phyloP scores from a whole-genome alignment of 345 rosid genomes.

The Salix purpurea region DNA sequence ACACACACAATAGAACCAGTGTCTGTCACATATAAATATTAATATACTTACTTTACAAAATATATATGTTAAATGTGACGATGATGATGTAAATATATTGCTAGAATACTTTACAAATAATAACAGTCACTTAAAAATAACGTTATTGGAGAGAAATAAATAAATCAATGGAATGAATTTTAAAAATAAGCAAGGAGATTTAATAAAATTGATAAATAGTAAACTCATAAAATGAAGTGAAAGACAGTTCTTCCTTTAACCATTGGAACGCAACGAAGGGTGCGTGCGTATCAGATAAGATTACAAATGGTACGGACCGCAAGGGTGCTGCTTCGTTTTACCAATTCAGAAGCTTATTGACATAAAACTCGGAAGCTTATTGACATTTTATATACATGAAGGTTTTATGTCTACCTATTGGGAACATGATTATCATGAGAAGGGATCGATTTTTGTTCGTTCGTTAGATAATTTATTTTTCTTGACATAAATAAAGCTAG shows the following conservation, averaged over 20 bases:
- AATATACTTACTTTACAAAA: no score
- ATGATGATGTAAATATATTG: neutral
- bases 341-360: neutral
- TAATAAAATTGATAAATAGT: neutral
- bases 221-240: neutral
- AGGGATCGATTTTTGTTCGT: neutral
- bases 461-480: neutral
- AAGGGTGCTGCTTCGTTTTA: neutral
- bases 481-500: neutral
- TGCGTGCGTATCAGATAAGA: neutral
- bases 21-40: no score
- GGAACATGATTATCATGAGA: neutral
- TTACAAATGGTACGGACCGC: neutral
- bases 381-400: neutral
- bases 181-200: neutral
- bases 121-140: neutral
- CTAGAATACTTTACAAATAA: neutral
- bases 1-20: no score
- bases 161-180: neutral
- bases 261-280: no score
- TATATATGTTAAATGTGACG: neutral
- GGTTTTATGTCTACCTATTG: neutral
- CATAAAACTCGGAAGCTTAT: neutral
- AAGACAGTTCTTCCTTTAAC: no score
- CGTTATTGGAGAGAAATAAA: neutral